Base-by-base conservation (phyloP, 257 asterid genomes). In the Agastache rugosa region DNA sequence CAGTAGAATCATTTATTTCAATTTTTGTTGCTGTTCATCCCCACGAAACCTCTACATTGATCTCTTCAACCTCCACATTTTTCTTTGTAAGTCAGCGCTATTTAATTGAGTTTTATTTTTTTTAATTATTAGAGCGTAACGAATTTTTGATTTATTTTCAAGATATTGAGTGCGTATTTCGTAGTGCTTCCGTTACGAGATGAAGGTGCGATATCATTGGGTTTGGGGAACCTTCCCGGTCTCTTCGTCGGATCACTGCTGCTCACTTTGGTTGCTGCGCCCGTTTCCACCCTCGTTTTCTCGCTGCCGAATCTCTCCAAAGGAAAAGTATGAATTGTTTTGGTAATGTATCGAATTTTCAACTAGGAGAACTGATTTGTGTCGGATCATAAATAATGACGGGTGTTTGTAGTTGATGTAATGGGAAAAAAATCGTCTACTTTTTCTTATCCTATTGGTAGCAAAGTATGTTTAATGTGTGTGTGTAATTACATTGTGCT, bases 141-240 rank as follows among this genome's bases (percentile, higher is more conserved):
- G 72, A 22, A 8, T 17, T 45, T 42, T 70, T 45, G 0, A 10
- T 5, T 27, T 17, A 15, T 31, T 62, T 0, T 84, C 87, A 96
- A 95, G 99, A 86, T 92, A 74, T 84, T 95, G 85, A 89, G 99
- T 82, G 96, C 99, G 9, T 95, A 95, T 77, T 95, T 95, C 74
- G 97, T 92, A 81, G 96, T 95, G 16, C 98, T 95, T 73, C 99
- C 99, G 8, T 87, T 95, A 69, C 92, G 99, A 12, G 99, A 95
- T 78, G 99, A 95, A 84, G 99, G 99, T 11, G 99, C 99, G n/a
- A 89, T 92, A 63, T 95, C 99, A 5, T 77, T 95, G 66, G 99
- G 99, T 51, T 82, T 95, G 60, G 93, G 84, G 73, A 87, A 80
- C 80, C 87, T 95, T 5, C 99, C 98, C 0, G 85, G 88, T 23